phyloP scores from a whole-genome alignment of 2,329 filamentous ascomycete genomes.

The Fusarium marasasianum region DNA sequence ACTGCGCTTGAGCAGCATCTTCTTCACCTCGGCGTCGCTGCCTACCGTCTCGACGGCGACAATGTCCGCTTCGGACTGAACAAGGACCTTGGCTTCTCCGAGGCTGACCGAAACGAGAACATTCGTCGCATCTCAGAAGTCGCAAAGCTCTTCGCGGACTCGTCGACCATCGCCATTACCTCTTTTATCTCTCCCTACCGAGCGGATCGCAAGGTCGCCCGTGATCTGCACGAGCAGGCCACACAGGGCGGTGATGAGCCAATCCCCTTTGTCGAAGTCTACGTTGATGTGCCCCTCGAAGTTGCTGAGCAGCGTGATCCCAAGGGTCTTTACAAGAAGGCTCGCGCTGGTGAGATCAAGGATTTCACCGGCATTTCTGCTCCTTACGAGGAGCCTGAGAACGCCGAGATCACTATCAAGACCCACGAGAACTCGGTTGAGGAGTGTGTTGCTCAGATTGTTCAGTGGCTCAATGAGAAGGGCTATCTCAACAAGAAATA shows the following conservation, averaged over 20 bases:
- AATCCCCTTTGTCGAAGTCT: conserved; percentile 93
- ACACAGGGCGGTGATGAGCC: conserved; percentile 67
- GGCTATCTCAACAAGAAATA: conserved; percentile 55
- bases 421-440: conserved; percentile 85
- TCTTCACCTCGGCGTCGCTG: conserved; percentile 81
- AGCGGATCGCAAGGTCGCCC: conserved; percentile 83
- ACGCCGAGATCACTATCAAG: conserved; percentile 86
- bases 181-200: conserved; percentile 97
- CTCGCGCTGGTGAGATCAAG: conserved; percentile 90
- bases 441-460: conserved; percentile 87
- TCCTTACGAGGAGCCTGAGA: conserved; percentile 90
- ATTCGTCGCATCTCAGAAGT: conserved; percentile 97
- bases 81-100: conserved; percentile 95
- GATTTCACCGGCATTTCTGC: conserved; percentile 97
- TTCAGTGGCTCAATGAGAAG: conserved; percentile 78
- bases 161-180: conserved; percentile 85
- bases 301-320: conserved; percentile 95
- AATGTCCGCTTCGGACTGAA: conserved; percentile 98
- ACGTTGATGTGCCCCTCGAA: conserved; percentile 88
- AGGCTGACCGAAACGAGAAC: conserved; percentile 95
- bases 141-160: conserved; percentile 95
- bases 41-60: conserved; percentile 97
- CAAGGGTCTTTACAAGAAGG: conserved; percentile 98
- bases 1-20: conserved; percentile 97
- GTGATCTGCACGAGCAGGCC: conserved; percentile 75